Percentiles rank a stretch among this genome's conserved stretches.
Conservation (phyloP, 352 stramenopile species). For the Achlya hypogyna region DNA sequence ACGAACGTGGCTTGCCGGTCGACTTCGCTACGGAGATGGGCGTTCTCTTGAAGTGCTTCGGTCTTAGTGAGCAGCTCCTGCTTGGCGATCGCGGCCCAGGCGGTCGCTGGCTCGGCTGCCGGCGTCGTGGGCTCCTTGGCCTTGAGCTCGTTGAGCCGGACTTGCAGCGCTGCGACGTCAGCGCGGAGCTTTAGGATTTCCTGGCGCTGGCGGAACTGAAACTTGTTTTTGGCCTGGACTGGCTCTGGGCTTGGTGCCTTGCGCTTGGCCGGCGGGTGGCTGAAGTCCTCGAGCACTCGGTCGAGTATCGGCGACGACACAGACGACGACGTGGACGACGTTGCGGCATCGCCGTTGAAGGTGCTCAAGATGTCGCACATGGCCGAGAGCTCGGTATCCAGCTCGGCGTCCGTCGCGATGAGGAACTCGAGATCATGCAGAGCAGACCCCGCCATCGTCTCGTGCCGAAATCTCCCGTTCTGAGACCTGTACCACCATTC, state of each 20-base stretch:
- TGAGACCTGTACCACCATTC: not conserved
- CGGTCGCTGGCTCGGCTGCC: not conserved
- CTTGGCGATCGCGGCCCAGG: not conserved
- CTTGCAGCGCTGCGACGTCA: not conserved
- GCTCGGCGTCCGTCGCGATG: slow-evolving; percentile 2
- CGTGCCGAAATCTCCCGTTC: not conserved
- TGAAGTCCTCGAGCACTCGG: not conserved
- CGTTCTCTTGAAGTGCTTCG: not conserved
- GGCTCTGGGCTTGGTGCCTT: not conserved
- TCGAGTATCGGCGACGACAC: not conserved
- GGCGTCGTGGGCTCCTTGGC: not conserved
- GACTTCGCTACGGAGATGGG: not conserved
- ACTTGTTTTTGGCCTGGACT: slow-evolving; percentile 1
- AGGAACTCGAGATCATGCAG: slow-evolving; percentile 4
- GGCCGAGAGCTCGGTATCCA: not conserved
- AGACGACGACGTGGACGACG: not conserved
- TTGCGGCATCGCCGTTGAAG: not conserved
- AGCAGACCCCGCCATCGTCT: not conserved
- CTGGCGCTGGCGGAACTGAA: slow-evolving; percentile 9
- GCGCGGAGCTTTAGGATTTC: slow-evolving; percentile 6
- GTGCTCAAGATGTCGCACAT: slow-evolving; percentile 1
- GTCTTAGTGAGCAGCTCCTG: slow-evolving; percentile 4
- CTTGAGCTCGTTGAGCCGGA: not conserved
- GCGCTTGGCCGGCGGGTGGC: not conserved
- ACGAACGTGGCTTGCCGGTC: not conserved